Evolutionary conservation across 495 filamentous ascomycete species (phyloP).

Genomic region (Podospora pseudoanserina): DNA sequence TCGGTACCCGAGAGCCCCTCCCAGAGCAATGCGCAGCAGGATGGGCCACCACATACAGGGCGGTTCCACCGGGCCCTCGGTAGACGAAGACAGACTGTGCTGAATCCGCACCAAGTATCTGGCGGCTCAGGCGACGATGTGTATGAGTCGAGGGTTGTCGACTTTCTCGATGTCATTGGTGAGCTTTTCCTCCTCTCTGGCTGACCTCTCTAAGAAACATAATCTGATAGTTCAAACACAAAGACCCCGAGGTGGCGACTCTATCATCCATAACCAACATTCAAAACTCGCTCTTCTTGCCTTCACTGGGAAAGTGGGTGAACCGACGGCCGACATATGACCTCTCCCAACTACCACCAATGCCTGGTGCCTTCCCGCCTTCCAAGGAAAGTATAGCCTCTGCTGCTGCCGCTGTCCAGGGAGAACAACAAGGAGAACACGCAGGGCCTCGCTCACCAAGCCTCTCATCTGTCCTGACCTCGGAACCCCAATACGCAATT

Average conservation of each 20-base stretch:
- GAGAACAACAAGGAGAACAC: slow-evolving; percentile 7
- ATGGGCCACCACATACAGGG: neutral
- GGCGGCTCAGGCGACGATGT: slow-evolving; percentile 36
- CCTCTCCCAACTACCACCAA: slow-evolving; percentile 47
- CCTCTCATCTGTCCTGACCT: slow-evolving; percentile 43
- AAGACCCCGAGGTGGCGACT: slow-evolving; percentile 72
- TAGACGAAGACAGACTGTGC: slow-evolving; percentile 11
- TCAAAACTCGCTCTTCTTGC: slow-evolving; percentile 73
- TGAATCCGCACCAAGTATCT: neutral
- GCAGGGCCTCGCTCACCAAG: slow-evolving; percentile 29
- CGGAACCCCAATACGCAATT: slow-evolving; percentile 51
- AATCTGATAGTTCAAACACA: neutral
- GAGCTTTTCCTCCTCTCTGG: slow-evolving; percentile 24
- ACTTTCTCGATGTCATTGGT: slow-evolving; percentile 71
- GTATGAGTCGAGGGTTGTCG: slow-evolving; percentile 56
- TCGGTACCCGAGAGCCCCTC: neutral
- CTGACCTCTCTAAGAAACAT: neutral
- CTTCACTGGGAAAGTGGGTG: slow-evolving; percentile 60
- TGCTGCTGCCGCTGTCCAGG: slow-evolving; percentile 8
- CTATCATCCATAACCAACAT: slow-evolving; percentile 74
- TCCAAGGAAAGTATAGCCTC: slow-evolving; percentile 22
- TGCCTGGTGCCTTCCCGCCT: slow-evolving; percentile 25
- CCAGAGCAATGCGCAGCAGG: neutral
- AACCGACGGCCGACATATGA: slow-evolving; percentile 73
- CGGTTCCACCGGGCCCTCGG: neutral